Conservation (phyloP, 306 rosid species). For the Vigna trinervia region DNA sequence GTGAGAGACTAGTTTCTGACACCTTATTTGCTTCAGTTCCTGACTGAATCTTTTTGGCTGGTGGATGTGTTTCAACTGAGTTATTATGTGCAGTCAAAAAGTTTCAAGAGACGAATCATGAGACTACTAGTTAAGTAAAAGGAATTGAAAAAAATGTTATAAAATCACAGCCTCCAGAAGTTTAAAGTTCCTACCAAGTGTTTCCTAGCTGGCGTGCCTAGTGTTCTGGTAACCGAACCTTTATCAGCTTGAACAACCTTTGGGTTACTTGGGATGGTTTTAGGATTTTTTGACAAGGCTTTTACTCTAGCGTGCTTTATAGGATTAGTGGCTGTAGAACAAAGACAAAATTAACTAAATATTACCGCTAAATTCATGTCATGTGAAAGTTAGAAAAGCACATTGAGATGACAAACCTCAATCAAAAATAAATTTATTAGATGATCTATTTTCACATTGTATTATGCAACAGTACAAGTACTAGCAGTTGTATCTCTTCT, state of each 20-base stretch:
- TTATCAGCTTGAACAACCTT: conserved; percentile 54
- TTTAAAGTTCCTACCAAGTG: conserved; percentile 64
- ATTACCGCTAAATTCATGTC: conserved; percentile 25
- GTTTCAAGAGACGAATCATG: conserved; percentile 31
- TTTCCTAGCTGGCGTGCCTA: conserved; percentile 57
- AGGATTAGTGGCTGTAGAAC: conserved; percentile 44
- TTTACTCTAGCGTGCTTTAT: conserved; percentile 49
- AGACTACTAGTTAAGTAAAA: conserved; percentile 37
- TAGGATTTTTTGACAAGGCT: conserved; percentile 45
- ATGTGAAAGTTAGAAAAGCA: conserved; percentile 5
- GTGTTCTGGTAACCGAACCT: conserved; percentile 52
- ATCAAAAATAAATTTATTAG: conserved; percentile 1
- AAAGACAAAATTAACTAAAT: conserved; percentile 40
- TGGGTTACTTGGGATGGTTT: conserved; percentile 43
- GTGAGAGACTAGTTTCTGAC: conserved; percentile 49
- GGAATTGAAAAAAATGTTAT: conserved; percentile 22
- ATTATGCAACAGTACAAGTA: not conserved
- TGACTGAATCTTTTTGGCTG: conserved; percentile 36
- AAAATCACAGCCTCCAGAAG: conserved; percentile 37
- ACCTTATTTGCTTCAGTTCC: conserved; percentile 50
- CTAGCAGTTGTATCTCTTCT: not conserved
- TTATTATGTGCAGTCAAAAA: conserved; percentile 54
- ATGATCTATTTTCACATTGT: conserved; percentile 26
- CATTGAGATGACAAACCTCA: conserved; percentile 36
- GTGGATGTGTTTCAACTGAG: conserved; percentile 48